Evolutionary conservation across 2,329 filamentous ascomycete genomes (phyloP), one percentile per base, ranked within the genome.

Genomic region (Aspergillus novoparasiticus): DNA sequence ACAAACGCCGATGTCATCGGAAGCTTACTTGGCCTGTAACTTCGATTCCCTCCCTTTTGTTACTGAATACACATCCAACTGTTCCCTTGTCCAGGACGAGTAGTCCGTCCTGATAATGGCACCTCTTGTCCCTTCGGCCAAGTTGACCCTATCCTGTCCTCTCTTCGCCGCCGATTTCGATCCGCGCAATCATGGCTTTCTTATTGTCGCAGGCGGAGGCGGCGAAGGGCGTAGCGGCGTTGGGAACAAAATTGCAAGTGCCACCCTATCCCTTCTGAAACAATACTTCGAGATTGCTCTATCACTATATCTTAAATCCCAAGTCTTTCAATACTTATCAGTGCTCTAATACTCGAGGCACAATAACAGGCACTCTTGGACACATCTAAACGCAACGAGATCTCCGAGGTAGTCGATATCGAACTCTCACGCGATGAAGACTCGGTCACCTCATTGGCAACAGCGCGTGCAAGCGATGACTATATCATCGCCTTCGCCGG

Each of bases 91-190:
- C 55, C 58, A 36, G 56, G 58, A 54, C 45, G 55, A 34, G n/a
- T 26, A 57, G 11, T 45, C 32, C 41, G 58, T 60, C 56, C 58
- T 39, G 57, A 70, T 46, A 30, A 80, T 80, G 79, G 78, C 79
- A 63, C 77, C 78, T n/a, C 68, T 69, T 26, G 71, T 79, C 54
- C 64, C 75, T 45, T 78, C 78, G 4, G 85, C 90, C 64, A 90
- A 88, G 76, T 82, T 88, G 69, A 87, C 87, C 61, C 86, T 96
- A 68, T 87, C 88, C 62, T 97, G 94, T 78, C 94, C 94, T 56
- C 86, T 96, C 63, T 97, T 93, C 78, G 88, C 90, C 61, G 91
- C 93, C 76, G 93, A 93, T 74, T 97, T 96, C 78, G 93, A 96
- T 74, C 92, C 90, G 58, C 86, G 90, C 72, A 89, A 96, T 80